These are phyloP conservation scores for Emergomyces africanus DNA, from an alignment of 2,329 filamentous ascomycete genomes.

Conservation along the genomic window DNA sequence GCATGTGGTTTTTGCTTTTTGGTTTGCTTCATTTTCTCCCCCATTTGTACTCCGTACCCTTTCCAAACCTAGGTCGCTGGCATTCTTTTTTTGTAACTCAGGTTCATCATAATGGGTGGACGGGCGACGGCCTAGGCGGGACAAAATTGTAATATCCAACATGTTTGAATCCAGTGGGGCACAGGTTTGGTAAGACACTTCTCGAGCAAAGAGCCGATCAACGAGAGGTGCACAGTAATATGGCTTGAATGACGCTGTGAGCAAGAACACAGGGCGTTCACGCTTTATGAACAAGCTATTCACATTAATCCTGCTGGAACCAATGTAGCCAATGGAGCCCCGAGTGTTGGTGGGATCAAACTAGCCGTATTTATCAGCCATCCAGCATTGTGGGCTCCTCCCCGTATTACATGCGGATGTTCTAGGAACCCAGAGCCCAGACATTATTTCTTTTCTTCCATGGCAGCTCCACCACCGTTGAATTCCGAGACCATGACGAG, in stretches of 20 bases:
- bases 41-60: background rate
- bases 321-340: background rate
- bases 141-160: background rate
- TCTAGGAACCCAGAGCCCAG: background rate
- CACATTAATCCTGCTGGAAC: background rate
- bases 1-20: background rate
- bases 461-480: background rate
- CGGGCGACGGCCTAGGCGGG: background rate
- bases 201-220: background rate
- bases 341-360: background rate
- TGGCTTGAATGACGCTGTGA: background rate
- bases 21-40: background rate
- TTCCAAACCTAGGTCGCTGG: background rate
- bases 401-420: slow-evolving; percentile 1
- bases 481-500: slow-evolving; percentile 1
- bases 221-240: background rate
- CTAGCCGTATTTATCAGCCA: background rate
- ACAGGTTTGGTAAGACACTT: background rate
- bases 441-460: background rate
- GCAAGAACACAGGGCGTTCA: background rate
- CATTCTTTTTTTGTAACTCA: background rate
- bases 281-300: background rate
- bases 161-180: background rate
- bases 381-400: background rate
- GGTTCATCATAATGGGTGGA: background rate